Evolutionary conservation across 2,329 filamentous ascomycete genomes (phyloP).

Genomic region (Aspergillus caelatus): DNA sequence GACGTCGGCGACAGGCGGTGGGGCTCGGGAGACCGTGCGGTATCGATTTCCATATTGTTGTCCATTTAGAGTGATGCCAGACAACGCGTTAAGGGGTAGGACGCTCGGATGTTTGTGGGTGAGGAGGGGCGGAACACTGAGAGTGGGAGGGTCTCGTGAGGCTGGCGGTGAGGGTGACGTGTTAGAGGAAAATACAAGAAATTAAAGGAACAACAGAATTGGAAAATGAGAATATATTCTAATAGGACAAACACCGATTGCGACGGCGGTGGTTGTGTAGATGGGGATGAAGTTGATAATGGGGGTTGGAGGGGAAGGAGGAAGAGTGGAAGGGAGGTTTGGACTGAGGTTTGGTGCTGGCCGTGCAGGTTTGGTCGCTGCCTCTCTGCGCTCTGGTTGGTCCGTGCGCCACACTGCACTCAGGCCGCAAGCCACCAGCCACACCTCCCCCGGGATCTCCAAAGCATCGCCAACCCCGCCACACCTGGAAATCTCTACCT

Average conservation of each 20-base stretch:
- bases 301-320: slow-evolving; percentile 4
- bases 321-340: slow-evolving; percentile 8
- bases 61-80: slow-evolving; percentile 65
- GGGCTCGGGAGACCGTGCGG: slow-evolving; percentile 78
- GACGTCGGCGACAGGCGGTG: slow-evolving; percentile 74
- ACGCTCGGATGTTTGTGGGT: slow-evolving; percentile 21
- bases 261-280: background rate
- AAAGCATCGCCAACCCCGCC: slow-evolving; percentile 5
- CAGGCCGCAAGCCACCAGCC: background rate
- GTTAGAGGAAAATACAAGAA: slow-evolving; percentile 12
- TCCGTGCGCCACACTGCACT: slow-evolving; percentile 23
- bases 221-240: slow-evolving; percentile 18
- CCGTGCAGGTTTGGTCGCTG: slow-evolving; percentile 14
- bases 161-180: slow-evolving; percentile 17
- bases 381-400: slow-evolving; percentile 13
- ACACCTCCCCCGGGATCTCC: slow-evolving; percentile 3
- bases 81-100: slow-evolving; percentile 10
- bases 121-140: slow-evolving; percentile 25
- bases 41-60: slow-evolving; percentile 96
- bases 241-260: slow-evolving; percentile 12
- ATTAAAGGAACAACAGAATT: slow-evolving; percentile 6
- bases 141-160: slow-evolving; percentile 41
- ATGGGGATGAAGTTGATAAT: slow-evolving; percentile 18
- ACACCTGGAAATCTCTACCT: background rate
- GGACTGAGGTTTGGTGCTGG: slow-evolving; percentile 15